Evolutionary conservation across 2,329 filamentous ascomycete genomes (phyloP), one percentile per base, ranked within the genome.

Genomic region (Trichoderma atrobrunneum): DNA sequence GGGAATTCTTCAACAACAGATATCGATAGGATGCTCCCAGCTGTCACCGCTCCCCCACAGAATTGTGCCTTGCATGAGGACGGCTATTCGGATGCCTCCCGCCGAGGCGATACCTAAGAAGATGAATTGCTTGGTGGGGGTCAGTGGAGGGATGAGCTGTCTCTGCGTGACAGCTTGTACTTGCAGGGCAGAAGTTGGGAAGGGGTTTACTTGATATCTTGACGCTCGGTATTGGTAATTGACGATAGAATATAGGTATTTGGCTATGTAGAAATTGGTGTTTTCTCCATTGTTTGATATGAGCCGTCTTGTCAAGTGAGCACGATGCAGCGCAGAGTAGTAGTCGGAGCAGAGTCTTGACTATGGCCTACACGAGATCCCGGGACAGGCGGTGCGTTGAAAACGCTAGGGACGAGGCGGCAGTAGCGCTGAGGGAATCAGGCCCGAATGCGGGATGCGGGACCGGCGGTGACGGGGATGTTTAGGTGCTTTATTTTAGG

Each of bases 401-500:
- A 24, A 51, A 57, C 56, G 56, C 36, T 34, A 60, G 56, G 21
- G 34, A 32, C n/a, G 28, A 65, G 43, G 39, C 36, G 62, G 64
- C 59, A 65, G 48, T 64, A 59, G 70, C 26, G 70, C 70, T 34
- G 63, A 72, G 63, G 32, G 43, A 66, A 66, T 36, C 63, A 72
- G 70, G 69, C n/a, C 70, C 63, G 62, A 72, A 72, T 66, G 64
- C 63, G 21, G 64, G 43, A 57, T 66, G 48, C 60, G 60, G 60
- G 60, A 63, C 36, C 21, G 67, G 67, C 67, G 67, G 57, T 70
- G 10, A 26, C 16, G 57, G 11, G n/a, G 48, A 54, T 54, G 21
- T 7, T 26, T 10, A 3, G 5, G 26, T 28, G 54, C 3, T 28
- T 51, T 51, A 21, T 51, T 51, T 51, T 51, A 51, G 54, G 26